Percentiles rank a stretch among this genome's conserved stretches.
Conservation (phyloP, 2,329 filamentous ascomycete species). For the Aspergillus caelatus region DNA sequence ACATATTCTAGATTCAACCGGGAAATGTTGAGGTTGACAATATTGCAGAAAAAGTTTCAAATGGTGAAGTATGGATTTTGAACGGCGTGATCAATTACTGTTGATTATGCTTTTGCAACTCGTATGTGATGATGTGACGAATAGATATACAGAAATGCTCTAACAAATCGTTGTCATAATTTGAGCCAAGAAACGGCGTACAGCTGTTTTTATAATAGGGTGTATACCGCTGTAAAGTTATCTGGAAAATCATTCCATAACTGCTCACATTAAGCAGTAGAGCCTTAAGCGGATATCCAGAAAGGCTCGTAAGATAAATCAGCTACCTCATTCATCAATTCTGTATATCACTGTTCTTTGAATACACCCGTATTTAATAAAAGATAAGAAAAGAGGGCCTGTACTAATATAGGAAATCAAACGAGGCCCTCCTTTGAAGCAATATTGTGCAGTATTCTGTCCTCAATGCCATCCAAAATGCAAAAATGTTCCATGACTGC, state of each 20-base stretch:
- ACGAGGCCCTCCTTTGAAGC: constrained; percentile 22
- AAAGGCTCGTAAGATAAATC: no score
- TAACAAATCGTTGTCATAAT: neutral
- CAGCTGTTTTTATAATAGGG: no score
- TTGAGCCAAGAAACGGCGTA: neutral
- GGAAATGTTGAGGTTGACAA: constrained; percentile 75
- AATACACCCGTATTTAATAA: neutral
- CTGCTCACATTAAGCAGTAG: neutral
- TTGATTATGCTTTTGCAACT: constrained; percentile 12
- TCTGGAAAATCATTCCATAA: neutral
- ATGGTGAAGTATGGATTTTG: constrained; percentile 86
- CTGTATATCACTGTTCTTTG: neutral
- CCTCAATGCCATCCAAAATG: constrained; percentile 84
- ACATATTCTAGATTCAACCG: constrained; percentile 59
- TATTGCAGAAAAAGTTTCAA: constrained; percentile 75
- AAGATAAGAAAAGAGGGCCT: neutral
- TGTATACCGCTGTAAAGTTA: neutral
- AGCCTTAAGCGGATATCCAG: neutral
- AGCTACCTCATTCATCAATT: neutral
- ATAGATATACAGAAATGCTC: neutral
- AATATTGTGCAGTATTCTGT: constrained; percentile 68
- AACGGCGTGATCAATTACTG: constrained; percentile 62
- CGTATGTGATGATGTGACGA: constrained; percentile 9
- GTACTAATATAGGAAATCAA: neutral
- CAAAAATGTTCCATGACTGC: constrained; percentile 94